Percentiles rank a stretch among this genome's conserved stretches.
Evolutionary conservation across 1,284 basidiomycete genomes (phyloP).

Genomic region (Leccinum pachyderme): DNA sequence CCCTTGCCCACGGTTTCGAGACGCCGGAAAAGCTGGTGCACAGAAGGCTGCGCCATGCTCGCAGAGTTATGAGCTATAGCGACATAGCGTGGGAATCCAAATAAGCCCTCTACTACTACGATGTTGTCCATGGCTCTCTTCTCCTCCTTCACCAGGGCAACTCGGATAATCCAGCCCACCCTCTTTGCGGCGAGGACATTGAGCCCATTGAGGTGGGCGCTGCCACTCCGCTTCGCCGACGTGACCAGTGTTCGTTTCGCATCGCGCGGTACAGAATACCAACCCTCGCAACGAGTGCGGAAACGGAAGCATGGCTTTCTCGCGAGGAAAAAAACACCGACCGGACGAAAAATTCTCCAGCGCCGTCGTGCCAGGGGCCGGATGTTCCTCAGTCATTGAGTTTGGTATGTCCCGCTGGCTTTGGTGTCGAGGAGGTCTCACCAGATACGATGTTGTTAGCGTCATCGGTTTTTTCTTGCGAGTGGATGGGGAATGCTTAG

Average conservation of each 20-base stretch:
- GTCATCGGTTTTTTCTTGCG: background rate
- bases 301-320: constrained; percentile 35
- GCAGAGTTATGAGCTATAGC: background rate
- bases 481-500: background rate
- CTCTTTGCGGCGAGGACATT: constrained; percentile 15
- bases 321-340: constrained; percentile 31
- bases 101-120: background rate
- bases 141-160: constrained; percentile 25
- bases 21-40: constrained; percentile 62
- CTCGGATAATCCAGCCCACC: constrained; percentile 23
- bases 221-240: constrained; percentile 21
- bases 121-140: constrained; percentile 23
- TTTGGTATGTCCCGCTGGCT: constrained; percentile 22
- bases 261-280: constrained; percentile 37
- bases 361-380: constrained; percentile 42
- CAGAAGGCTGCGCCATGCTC: constrained; percentile 44
- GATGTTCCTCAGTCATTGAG: constrained; percentile 42
- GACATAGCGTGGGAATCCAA: constrained; percentile 22
- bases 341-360: constrained; percentile 35
- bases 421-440: background rate
- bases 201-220: constrained; percentile 22
- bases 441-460: background rate
- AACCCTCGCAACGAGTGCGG: constrained; percentile 34
- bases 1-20: constrained; percentile 89
- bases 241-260: constrained; percentile 31